phyloP scores from a whole-genome alignment of 129 eudicot genomes.

The Ambrosia trifida region DNA sequence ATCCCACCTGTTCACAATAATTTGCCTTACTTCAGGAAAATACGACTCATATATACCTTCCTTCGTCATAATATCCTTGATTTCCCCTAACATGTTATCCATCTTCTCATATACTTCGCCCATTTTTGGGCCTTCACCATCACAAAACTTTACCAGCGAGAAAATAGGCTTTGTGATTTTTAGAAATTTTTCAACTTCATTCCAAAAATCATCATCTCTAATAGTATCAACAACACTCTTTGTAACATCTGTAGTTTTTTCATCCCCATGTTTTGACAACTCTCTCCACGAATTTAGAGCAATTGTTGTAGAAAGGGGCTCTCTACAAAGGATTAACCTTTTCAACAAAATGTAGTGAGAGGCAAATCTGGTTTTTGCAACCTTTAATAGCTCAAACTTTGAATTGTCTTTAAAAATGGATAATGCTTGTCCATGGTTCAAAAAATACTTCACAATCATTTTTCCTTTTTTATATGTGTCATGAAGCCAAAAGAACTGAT shows the following conservation, averaged over 20 bases:
- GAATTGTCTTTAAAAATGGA: not conserved
- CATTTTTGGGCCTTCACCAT: not conserved
- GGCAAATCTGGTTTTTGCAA: conserved; percentile 23
- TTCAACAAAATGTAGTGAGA: conserved; percentile 23
- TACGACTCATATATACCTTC: not conserved
- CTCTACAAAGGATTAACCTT: not conserved
- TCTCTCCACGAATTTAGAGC: too few relatives aligned
- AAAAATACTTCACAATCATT: not conserved
- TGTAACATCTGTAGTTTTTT: not conserved
- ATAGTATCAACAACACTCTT: not conserved
- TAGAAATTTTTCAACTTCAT: conserved; percentile 3
- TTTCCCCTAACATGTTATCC: too few relatives aligned
- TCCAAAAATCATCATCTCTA: conserved; percentile 15
- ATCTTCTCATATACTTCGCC: too few relatives aligned
- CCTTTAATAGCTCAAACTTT: not conserved
- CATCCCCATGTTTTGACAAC: not conserved
- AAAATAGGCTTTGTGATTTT: not conserved
- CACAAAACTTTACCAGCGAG: not conserved
- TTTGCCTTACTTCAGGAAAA: not conserved
- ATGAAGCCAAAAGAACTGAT: not conserved
- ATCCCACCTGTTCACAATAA: conserved; percentile 7
- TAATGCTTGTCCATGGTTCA: not conserved
- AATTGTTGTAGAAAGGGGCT: too few relatives aligned
- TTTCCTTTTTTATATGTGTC: not conserved
- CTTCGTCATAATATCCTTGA: not conserved